Percentiles rank a stretch among this genome's conserved stretches.
These are phyloP conservation scores for Nannizziopsis barbatae DNA, from an alignment of 2,329 filamentous ascomycete species.

Conservation along the genomic window DNA sequence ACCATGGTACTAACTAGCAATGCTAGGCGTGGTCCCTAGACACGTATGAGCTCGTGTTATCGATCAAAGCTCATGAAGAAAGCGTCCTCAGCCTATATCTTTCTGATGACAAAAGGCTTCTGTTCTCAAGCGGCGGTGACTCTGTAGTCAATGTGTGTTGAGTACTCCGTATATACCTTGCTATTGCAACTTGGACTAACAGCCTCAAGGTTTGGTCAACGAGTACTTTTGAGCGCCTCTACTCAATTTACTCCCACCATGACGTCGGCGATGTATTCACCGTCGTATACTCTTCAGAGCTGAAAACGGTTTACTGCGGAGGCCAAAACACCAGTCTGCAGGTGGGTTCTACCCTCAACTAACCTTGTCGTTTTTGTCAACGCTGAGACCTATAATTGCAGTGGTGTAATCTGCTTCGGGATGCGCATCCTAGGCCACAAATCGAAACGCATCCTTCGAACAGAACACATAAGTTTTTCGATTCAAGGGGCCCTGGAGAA, in stretches of 20 bases:
- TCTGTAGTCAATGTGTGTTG: constrained; percentile 67
- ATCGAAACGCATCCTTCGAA: constrained; percentile 61
- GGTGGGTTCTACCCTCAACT: constrained; percentile 23
- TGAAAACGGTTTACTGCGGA: constrained; percentile 78
- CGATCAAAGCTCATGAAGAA: constrained; percentile 79
- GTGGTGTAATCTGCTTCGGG: constrained; percentile 69
- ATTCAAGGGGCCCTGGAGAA: constrained; percentile 77
- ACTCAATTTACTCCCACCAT: constrained; percentile 85
- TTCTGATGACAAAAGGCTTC: constrained; percentile 58
- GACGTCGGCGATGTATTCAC: constrained; percentile 95
- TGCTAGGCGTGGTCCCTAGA: constrained; percentile 74
- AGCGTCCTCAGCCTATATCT: constrained; percentile 79
- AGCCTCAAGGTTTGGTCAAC: constrained; percentile 62
- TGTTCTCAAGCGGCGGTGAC: constrained; percentile 90
- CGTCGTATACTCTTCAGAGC: constrained; percentile 69
- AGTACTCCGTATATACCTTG: not conserved
- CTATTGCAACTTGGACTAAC: not conserved
- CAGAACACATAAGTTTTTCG: constrained; percentile 80
- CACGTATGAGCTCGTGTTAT: constrained; percentile 68
- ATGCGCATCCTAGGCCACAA: constrained; percentile 50
- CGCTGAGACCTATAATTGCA: constrained; percentile 23
- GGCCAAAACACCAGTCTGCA: constrained; percentile 92
- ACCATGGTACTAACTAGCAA: constrained; percentile 12
- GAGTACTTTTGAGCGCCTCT: constrained; percentile 60
- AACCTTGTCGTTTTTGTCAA: not conserved